Percentiles rank a stretch among this genome's conserved stretches.
phyloP scores from a whole-genome alignment of 2,329 filamentous ascomycete genomes.

The Huntiella abstrusa region DNA sequence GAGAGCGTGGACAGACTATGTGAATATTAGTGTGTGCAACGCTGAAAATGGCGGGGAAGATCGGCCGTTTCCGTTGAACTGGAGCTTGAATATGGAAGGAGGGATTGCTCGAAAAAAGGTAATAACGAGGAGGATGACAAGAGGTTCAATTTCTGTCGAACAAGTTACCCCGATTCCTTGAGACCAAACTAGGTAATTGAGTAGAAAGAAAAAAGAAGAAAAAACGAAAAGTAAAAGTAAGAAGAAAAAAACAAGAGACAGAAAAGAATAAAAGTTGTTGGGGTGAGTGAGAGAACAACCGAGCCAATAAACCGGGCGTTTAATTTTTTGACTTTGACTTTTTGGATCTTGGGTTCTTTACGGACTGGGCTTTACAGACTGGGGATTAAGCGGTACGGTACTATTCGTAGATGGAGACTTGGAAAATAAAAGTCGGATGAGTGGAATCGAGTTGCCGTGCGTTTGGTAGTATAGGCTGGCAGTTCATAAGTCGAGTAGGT shows the following conservation, averaged over 20 bases:
- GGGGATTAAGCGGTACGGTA: too few relatives aligned
- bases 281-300: conserved; percentile 12
- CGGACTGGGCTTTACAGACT: too few relatives aligned
- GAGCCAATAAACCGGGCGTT: not conserved
- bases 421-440: too few relatives aligned
- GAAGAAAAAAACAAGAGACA: conserved; percentile 10
- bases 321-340: too few relatives aligned
- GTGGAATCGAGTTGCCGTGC: too few relatives aligned
- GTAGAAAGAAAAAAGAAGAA: not conserved
- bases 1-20: not conserved
- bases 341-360: too few relatives aligned
- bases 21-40: too few relatives aligned
- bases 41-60: too few relatives aligned
- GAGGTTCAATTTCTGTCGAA: not conserved
- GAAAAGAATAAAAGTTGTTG: conserved; percentile 13
- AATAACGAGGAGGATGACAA: not conserved
- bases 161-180: not conserved
- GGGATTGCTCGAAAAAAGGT: not conserved
- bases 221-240: not conserved
- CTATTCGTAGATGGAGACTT: too few relatives aligned
- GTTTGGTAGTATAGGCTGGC: too few relatives aligned
- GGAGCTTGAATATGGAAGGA: not conserved
- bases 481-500: too few relatives aligned
- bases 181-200: not conserved
- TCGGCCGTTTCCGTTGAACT: too few relatives aligned